Percentiles rank a stretch among this genome's conserved stretches.
phyloP scores from a whole-genome alignment of 345 rosid genomes.

The Laguncularia racemosa region DNA sequence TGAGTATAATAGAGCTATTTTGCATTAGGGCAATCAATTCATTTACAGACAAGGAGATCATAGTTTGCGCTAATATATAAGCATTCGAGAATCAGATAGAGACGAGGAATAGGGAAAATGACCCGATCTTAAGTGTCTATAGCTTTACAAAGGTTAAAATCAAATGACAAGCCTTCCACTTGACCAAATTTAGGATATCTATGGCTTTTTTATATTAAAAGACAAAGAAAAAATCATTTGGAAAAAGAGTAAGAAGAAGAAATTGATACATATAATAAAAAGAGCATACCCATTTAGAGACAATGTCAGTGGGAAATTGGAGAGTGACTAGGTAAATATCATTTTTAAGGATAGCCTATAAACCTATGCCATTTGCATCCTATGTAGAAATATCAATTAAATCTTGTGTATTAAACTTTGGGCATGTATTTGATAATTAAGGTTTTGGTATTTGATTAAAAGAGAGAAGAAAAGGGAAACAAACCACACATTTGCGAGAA shows the following conservation, averaged over 20 bases:
- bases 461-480: constrained; percentile 8
- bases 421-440: too few species aligned
- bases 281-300: too few species aligned
- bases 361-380: too few species aligned
- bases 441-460: background rate
- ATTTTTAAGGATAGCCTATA: too few species aligned
- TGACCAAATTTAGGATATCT: constrained; percentile 86
- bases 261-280: background rate
- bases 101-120: constrained; percentile 6
- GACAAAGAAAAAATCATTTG: background rate
- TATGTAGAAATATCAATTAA: constrained; percentile 21
- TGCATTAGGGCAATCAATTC: constrained; percentile 62
- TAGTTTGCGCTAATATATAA: constrained; percentile 21
- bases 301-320: too few species aligned
- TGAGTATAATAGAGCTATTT: constrained; percentile 83
- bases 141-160: constrained; percentile 83
- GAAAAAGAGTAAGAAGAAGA: background rate
- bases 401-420: too few species aligned
- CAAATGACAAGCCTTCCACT: constrained; percentile 70
- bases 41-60: constrained; percentile 34
- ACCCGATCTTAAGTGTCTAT: constrained; percentile 93
- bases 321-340: too few species aligned
- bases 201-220: constrained; percentile 24
- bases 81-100: constrained; percentile 6
- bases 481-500: too few species aligned